Percentiles rank a stretch among this genome's conserved stretches.
Evolutionary conservation across 345 rosid genomes (phyloP).

Genomic region (Cardiospermum halicacabum): DNA sequence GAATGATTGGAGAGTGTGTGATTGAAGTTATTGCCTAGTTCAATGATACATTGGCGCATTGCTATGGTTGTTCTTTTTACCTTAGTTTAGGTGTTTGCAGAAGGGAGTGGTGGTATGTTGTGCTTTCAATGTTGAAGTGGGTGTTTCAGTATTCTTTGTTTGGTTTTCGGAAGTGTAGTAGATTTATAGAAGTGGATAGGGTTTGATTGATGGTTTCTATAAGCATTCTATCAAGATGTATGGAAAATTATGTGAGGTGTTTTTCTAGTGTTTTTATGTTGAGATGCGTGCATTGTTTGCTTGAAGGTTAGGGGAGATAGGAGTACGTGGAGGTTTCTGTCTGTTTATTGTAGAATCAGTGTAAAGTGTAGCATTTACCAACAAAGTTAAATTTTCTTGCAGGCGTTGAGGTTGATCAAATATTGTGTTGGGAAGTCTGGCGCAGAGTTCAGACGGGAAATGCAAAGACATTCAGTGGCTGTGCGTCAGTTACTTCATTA

Average conservation of each 20-base stretch:
- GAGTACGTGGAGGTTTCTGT: background rate
- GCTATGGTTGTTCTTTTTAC: background rate
- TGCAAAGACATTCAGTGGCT: constrained; percentile 84
- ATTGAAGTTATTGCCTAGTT: no score
- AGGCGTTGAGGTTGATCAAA: constrained; percentile 88
- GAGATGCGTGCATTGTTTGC: no score
- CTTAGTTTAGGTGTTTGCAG: background rate
- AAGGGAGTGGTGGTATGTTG: background rate
- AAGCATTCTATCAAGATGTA: background rate
- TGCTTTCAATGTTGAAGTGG: background rate
- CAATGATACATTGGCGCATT: background rate
- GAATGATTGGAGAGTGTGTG: no score
- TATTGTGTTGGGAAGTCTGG: constrained; percentile 90
- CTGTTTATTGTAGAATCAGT: background rate
- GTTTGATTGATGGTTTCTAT: background rate
- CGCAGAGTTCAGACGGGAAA: constrained; percentile 83
- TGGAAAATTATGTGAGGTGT: constrained; percentile 2
- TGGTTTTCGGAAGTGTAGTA: background rate
- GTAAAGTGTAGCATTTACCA: background rate
- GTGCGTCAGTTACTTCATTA: constrained; percentile 81
- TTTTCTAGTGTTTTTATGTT: background rate
- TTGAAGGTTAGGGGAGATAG: no score
- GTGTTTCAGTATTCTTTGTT: background rate
- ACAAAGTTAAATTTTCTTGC: constrained; percentile 14
- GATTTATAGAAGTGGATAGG: background rate